Base-by-base conservation (phyloP, 1,139 yeast genomes). In the Hyphopichia buzzinii region DNA sequence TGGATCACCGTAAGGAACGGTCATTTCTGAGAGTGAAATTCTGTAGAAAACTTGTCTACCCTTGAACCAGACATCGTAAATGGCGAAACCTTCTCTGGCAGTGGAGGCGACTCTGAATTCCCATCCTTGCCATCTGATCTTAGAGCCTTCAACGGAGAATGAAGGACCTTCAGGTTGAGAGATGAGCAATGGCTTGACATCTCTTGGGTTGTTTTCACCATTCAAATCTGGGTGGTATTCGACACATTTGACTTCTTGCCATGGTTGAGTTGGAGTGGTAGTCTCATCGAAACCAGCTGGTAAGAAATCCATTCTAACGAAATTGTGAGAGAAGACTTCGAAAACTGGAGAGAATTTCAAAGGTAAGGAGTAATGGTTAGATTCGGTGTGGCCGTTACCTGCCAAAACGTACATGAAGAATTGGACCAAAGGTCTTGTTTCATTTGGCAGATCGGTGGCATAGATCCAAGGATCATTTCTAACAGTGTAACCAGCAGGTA, bases 1-100 rank as follows among this genome's bases (percentile, higher is more conserved):
- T 49, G 95, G 94, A 58, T 85, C 95, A 55, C 90, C 94, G 56
- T 87, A 87, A 23, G 96, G 96, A 44, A 87, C 96, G 26, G 95
- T 84, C 96, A 87, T 87, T 65, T 87, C 96, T 33, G 87, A 79
- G 48, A 86, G 70, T 1, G 94, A 76, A 39, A 86, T 64, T 64
- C 95, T 77, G 73, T 87, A 85, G 60, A 86, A 81, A 31, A 81
- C 67, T 40, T 84, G 84, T 64, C 96, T 81, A 39, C 94, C 95
- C 60, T 86, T 86, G 67, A 83, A 87, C 52, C 72, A 70, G 38
- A 81, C 81, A 49, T 87, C 90, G 57, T 85, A 85, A 34, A 87
- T 55, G 29, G 83, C 94, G 50, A 84, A 74, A 48, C 96, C 96
- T 67, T 87, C 96, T 71, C 96, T 83, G 35, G 79, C 81, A 50